Percentiles rank a stretch among this genome's conserved stretches.
These are phyloP conservation scores for Aspergillus thermomutatus DNA, from an alignment of 2,329 filamentous ascomycete genomes.

Conservation along the genomic window DNA sequence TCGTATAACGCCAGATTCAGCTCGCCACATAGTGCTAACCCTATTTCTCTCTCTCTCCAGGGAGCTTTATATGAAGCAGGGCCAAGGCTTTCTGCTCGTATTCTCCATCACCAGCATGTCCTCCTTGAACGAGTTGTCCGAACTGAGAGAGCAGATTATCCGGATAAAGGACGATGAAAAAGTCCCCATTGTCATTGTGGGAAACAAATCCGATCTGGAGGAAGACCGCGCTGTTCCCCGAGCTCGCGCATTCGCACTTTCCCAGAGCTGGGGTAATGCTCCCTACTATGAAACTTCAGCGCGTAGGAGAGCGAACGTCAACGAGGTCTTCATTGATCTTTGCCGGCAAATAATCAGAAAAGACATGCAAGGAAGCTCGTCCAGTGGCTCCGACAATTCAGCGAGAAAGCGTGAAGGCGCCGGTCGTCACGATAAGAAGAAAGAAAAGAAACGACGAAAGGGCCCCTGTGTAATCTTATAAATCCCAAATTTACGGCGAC, in stretches of 20 bases:
- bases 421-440: conserved; percentile 34
- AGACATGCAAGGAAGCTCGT: conserved; percentile 47
- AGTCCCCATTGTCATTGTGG: conserved; percentile 83
- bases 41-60: conserved; percentile 36
- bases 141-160: conserved; percentile 82
- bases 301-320: conserved; percentile 77
- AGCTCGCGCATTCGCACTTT: conserved; percentile 75
- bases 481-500: conserved; percentile 5
- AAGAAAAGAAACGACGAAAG: conserved; percentile 31
- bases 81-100: conserved; percentile 85
- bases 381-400: conserved; percentile 25
- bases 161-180: conserved; percentile 86
- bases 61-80: conserved; percentile 89
- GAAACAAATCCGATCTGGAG: conserved; percentile 87
- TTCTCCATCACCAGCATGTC: conserved; percentile 86
- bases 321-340: conserved; percentile 83
- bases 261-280: conserved; percentile 80
- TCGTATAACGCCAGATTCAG: background rate
- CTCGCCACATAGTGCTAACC: background rate
- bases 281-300: conserved; percentile 92
- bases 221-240: conserved; percentile 77
- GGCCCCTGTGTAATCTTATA: conserved; percentile 41
- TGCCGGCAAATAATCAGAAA: conserved; percentile 78
- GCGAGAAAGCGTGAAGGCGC: conserved; percentile 35
- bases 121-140: conserved; percentile 76